phyloP scores from a whole-genome alignment of 805 yeast species.

The Cyberlindnera mycetangii region DNA sequence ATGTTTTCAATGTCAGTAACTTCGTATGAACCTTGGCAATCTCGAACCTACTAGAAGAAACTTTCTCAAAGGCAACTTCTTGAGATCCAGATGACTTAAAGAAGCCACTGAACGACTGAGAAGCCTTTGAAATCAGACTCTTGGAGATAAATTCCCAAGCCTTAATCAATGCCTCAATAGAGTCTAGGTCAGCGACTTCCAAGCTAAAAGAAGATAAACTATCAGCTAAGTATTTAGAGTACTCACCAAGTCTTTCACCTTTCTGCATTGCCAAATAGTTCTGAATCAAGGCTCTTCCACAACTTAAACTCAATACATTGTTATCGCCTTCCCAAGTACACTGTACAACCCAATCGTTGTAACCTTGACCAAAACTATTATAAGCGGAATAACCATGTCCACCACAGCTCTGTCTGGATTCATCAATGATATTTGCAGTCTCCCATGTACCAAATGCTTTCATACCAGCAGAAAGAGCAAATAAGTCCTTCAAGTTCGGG shows the following conservation, averaged over 20 bases:
- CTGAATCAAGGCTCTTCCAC: slow-evolving; percentile 65
- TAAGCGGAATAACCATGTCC: slow-evolving; percentile 85
- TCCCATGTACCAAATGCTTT: slow-evolving; percentile 91
- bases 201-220: slow-evolving; percentile 3
- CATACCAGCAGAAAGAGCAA: slow-evolving; percentile 82
- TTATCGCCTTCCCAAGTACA: slow-evolving; percentile 99
- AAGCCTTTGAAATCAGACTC: slow-evolving; percentile 18
- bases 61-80: slow-evolving; percentile 25
- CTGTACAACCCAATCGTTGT: slow-evolving; percentile 90
- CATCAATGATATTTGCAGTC: slow-evolving; percentile 74
- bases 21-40: slow-evolving; percentile 37
- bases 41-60: slow-evolving; percentile 26
- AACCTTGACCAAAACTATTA: slow-evolving; percentile 83
- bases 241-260: slow-evolving; percentile 29
- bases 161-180: slow-evolving; percentile 14
- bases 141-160: slow-evolving; percentile 34
- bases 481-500: slow-evolving; percentile 66
- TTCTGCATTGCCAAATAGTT: slow-evolving; percentile 34
- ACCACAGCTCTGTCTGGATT: slow-evolving; percentile 61
- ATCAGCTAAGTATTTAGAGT: slow-evolving; percentile 29
- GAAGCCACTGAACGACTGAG: slow-evolving; percentile 14
- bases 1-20: slow-evolving; percentile 33
- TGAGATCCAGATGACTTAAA: slow-evolving; percentile 10
- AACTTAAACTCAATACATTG: slow-evolving; percentile 74
- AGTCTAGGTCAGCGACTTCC: slow-evolving; percentile 22